Base-by-base conservation (phyloP, 31 red algal genomes). In the Porphyra umbilicalis region DNA sequence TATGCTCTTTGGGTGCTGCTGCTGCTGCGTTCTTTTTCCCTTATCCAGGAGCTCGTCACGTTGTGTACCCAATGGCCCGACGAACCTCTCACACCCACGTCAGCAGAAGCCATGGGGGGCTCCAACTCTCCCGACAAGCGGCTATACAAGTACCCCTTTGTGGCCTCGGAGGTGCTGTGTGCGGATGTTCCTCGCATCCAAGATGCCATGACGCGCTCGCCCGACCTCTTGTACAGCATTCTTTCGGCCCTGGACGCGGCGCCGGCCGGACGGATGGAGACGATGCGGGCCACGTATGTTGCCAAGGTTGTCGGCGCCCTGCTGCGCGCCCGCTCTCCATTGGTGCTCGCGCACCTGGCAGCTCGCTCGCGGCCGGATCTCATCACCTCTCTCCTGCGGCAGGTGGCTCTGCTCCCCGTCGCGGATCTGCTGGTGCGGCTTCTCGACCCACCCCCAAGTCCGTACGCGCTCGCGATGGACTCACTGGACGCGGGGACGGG, bases 71-170 rank as follows among this genome's bases (percentile, higher is more conserved):
- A 71, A 71, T 71, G 57, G 57, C 57, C 57, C 30, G 57, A 71
- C 4, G 57, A 71, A 29, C 57, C 57, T 2, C 25, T 71, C 25
- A n/a, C 57, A 16, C 57, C 57, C 57, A 29, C 57, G 6, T 29
- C 57, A 2, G 25, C 57, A 18, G 57, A 71, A 29, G 25, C 57
- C 13, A 4, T 71, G 57, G 57, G 57, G 25, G 14, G 25, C 57
- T 18, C 57, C 57, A 71, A 71, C 25, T n/a, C 57, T 18, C 57
- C 57, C 57, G 57, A 71, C 77, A 79, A 79, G 18, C 77, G 77
- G 25, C 35, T 38, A 3, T 79, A 38, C 77, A 79, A 79, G 77
- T 79, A 38, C 29, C 77, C 77, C 20, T 79, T 79, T 39, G 77
- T 79, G 35, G 77, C 77, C 0, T 79, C 77, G 6, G 77, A 79